A percentile compares a stretch with the other conserved stretches of the same genome.
Evolutionary conservation across 2,329 filamentous ascomycete genomes (phyloP).

Genomic region (Aspergillus sp.): DNA sequence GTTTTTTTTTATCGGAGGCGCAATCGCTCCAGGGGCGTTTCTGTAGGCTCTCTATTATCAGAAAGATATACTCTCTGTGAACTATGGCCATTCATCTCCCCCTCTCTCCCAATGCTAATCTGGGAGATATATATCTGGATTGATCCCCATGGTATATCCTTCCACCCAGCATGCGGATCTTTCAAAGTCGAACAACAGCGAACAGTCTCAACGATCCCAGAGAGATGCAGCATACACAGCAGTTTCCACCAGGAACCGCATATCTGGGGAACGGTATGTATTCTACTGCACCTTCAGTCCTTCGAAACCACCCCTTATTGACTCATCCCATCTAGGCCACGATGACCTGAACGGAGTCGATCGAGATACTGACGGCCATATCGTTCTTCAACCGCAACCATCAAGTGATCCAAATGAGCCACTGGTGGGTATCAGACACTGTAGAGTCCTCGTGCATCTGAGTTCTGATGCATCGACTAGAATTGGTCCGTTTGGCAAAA

Average conservation of each 20-base stretch:
- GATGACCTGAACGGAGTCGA: background rate
- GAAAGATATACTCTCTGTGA: too few relatives aligned
- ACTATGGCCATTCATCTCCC: too few relatives aligned
- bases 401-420: conserved; percentile 24
- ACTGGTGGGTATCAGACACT: conserved; percentile 2
- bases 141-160: background rate
- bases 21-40: too few relatives aligned
- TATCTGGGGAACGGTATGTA: conserved; percentile 5
- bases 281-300: background rate
- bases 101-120: background rate
- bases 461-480: background rate
- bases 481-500: conserved; percentile 13
- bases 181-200: background rate
- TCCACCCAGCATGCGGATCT: background rate
- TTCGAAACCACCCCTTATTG: background rate
- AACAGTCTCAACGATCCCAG: too few relatives aligned
- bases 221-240: background rate
- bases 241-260: conserved; percentile 3
- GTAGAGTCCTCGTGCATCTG: background rate
- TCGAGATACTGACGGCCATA: background rate
- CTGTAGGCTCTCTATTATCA: too few relatives aligned
- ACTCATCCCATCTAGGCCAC: background rate
- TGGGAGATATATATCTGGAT: background rate
- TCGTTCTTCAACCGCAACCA: conserved; percentile 13
- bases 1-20: too few relatives aligned